phyloP scores from a whole-genome alignment of 1,284 basidiomycete species.

The Pyrrhoderma lamaoense region DNA sequence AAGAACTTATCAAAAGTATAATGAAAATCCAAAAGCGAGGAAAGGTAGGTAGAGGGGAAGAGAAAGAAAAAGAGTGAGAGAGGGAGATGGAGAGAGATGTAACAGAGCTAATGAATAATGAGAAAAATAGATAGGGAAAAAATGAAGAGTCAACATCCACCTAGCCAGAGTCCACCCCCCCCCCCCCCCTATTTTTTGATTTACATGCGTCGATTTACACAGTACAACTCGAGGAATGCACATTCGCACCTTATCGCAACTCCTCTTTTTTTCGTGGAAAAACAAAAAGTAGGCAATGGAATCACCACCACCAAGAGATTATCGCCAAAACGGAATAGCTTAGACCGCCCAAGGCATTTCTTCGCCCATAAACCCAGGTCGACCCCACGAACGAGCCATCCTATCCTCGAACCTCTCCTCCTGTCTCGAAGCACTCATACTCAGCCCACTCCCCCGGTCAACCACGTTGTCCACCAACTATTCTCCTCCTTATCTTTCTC shows the following conservation, averaged over 20 bases:
- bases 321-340: not conserved
- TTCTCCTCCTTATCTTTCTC: constrained; percentile 23
- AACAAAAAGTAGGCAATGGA: not conserved
- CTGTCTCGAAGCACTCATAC: constrained; percentile 24
- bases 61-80: not conserved
- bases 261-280: not conserved
- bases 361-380: constrained; percentile 34
- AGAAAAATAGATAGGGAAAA: not conserved
- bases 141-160: no score
- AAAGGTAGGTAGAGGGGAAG: not conserved
- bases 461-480: constrained; percentile 48
- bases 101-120: not conserved
- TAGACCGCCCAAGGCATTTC: constrained; percentile 55
- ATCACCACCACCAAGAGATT: not conserved
- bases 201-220: no score
- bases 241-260: not conserved
- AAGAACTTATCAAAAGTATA: no score
- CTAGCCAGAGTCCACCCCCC: no score
- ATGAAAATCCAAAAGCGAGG: not conserved
- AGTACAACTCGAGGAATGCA: no score
- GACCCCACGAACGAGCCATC: constrained; percentile 40
- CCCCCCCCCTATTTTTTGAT: no score
- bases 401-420: constrained; percentile 47
- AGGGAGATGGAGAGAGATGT: not conserved
- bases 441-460: constrained; percentile 26